Conservation (phyloP, 306 rosid species). For the Ammopiptanthus mongolicus region DNA sequence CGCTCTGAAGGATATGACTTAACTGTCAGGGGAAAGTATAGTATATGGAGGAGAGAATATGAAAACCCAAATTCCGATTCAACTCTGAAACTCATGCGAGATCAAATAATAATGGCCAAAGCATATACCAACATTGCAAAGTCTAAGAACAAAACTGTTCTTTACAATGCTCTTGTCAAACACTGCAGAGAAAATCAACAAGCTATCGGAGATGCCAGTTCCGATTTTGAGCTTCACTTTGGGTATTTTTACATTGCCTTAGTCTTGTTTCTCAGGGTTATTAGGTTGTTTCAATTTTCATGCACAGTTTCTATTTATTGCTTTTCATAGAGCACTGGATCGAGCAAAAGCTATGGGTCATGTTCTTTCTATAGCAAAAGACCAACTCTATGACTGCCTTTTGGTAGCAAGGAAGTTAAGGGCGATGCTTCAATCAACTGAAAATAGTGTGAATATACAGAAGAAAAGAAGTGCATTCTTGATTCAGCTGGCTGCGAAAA, state of each 20-base stretch:
- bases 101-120: conserved; percentile 94
- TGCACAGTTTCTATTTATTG: conserved; percentile 27
- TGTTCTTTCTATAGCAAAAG: conserved; percentile 79
- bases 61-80: conserved; percentile 88
- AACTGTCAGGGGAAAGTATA: conserved; percentile 66
- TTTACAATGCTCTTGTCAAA: conserved; percentile 54
- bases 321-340: conserved; percentile 68
- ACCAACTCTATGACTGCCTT: conserved; percentile 71
- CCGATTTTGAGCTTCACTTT: conserved; percentile 80
- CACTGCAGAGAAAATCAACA: conserved; percentile 59
- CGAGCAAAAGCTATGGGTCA: conserved; percentile 93
- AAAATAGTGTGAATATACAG: conserved; percentile 57
- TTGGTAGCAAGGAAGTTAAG: conserved; percentile 72
- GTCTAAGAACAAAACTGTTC: conserved; percentile 59
- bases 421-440: conserved; percentile 87
- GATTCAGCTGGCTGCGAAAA: conserved; percentile 93
- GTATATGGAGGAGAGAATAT: conserved; percentile 93
- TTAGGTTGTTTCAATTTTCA: conserved; percentile 26
- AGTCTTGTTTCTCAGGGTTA: conserved; percentile 16
- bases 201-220: conserved; percentile 76
- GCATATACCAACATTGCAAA: conserved; percentile 81
- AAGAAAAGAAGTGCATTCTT: conserved; percentile 84
- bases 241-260: conserved; percentile 49
- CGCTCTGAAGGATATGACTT: conserved; percentile 58
- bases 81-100: conserved; percentile 87